A percentile compares a stretch with the other conserved stretches of the same genome.
Evolutionary conservation across 495 filamentous ascomycete genomes (phyloP).

Genomic region (Darksidea phi): DNA sequence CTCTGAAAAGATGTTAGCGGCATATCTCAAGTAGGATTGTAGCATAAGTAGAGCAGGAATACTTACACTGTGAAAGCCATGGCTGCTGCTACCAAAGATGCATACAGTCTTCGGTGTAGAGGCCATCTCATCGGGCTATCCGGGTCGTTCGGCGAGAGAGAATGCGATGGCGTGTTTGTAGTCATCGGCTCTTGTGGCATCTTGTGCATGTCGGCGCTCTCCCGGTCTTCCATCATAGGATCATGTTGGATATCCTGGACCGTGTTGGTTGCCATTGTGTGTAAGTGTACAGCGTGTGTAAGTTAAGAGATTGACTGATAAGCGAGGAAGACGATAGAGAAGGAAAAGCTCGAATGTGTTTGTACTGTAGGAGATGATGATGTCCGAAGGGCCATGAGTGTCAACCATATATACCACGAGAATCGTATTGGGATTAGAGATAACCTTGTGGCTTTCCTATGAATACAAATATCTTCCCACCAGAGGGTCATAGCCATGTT

Average conservation of each 20-base stretch:
- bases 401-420: no score
- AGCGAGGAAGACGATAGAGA: no score
- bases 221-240: slow-evolving; percentile 7
- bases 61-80: slow-evolving; percentile 45
- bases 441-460: no score
- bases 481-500: no score
- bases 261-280: background rate
- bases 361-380: no score
- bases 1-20: slow-evolving; percentile 14
- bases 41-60: background rate
- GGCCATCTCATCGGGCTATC: slow-evolving; percentile 41
- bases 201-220: slow-evolving; percentile 21
- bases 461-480: no score
- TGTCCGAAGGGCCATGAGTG: no score
- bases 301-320: no score
- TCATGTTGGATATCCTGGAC: background rate
- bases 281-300: no score
- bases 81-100: slow-evolving; percentile 35
- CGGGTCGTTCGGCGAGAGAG: slow-evolving; percentile 19
- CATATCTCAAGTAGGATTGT: background rate
- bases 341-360: no score
- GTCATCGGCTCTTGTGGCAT: slow-evolving; percentile 14
- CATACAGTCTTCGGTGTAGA: slow-evolving; percentile 30
- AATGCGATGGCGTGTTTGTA: slow-evolving; percentile 23
- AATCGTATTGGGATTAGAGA: no score